Evolutionary conservation across 1,284 basidiomycete genomes (phyloP).

Genomic region (Neolentinus lepideus): DNA sequence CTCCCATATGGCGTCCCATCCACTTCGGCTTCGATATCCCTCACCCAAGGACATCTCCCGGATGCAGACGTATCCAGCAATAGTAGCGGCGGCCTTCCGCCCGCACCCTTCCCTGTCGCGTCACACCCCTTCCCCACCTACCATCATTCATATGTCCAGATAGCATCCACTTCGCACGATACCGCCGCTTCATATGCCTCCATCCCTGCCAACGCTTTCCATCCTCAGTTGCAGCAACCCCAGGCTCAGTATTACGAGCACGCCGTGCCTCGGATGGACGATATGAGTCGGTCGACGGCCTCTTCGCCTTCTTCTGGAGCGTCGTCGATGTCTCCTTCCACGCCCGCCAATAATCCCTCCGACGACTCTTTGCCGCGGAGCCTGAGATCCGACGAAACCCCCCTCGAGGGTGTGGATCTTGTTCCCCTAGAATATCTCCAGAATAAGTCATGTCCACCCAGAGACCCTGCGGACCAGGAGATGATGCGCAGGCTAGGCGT

Average conservation of each 20-base stretch:
- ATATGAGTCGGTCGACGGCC: not conserved
- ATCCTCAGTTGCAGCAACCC: not conserved
- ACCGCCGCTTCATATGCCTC: not conserved
- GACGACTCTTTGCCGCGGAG: slow-evolving; percentile 17
- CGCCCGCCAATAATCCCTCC: slow-evolving; percentile 10
- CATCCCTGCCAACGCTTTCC: not conserved
- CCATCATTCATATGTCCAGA: not conserved
- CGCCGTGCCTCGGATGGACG: not conserved
- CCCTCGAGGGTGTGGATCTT: slow-evolving; percentile 20
- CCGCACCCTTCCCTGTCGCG: not conserved
- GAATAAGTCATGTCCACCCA: slow-evolving; percentile 36
- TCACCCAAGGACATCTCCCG: not conserved
- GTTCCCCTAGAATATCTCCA: slow-evolving; percentile 58
- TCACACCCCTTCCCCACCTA: not conserved
- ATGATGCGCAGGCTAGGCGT: slow-evolving; percentile 41
- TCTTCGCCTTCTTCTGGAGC: not conserved
- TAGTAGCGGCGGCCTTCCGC: not conserved
- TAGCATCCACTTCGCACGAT: not conserved
- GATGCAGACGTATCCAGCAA: not conserved
- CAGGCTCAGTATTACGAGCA: not conserved
- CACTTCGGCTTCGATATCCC: not conserved
- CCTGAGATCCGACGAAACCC: slow-evolving; percentile 14
- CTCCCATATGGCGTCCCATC: not conserved
- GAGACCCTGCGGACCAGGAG: slow-evolving; percentile 53
- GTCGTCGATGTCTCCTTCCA: not conserved